Percentiles rank a stretch among this genome's conserved stretches.
These are phyloP conservation scores for Coniosporium tulheliwenetii DNA, from an alignment of 2,329 filamentous ascomycete genomes.

Conservation along the genomic window DNA sequence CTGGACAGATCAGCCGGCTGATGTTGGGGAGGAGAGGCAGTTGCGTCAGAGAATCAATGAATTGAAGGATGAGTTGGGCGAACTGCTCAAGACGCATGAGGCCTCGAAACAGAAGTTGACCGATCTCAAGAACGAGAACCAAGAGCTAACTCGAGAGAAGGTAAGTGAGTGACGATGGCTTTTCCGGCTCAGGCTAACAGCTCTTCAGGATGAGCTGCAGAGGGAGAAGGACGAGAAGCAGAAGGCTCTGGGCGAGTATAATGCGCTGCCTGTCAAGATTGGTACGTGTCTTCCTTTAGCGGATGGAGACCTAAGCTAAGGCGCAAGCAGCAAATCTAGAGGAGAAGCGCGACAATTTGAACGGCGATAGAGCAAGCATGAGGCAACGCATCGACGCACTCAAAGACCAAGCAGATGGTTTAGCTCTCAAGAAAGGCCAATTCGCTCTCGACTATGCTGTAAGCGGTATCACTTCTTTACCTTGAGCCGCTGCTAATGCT, in stretches of 20 bases:
- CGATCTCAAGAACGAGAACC: slow-evolving; percentile 10
- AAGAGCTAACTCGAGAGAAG: slow-evolving; percentile 8
- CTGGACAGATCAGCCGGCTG: slow-evolving; percentile 68
- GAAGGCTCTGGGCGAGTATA: slow-evolving; percentile 46
- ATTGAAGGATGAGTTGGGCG: slow-evolving; percentile 21
- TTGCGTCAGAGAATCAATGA: slow-evolving; percentile 37
- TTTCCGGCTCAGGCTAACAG: slow-evolving; percentile 15
- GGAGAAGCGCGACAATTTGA: not conserved
- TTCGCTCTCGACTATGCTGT: slow-evolving; percentile 39
- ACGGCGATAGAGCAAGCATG: slow-evolving; percentile 10
- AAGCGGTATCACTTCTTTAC: slow-evolving; percentile 13
- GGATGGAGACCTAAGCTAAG: no score
- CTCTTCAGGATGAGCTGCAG: slow-evolving; percentile 29
- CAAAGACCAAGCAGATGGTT: slow-evolving; percentile 19
- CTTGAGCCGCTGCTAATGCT: slow-evolving; percentile 7
- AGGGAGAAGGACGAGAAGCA: slow-evolving; percentile 54
- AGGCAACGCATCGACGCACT: slow-evolving; percentile 31
- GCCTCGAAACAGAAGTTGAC: slow-evolving; percentile 17
- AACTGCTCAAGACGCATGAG: slow-evolving; percentile 24
- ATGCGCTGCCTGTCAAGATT: slow-evolving; percentile 54
- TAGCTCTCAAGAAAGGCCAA: slow-evolving; percentile 16
- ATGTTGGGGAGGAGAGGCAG: slow-evolving; percentile 45
- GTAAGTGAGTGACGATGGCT: not conserved
- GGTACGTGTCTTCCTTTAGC: slow-evolving; percentile 30
- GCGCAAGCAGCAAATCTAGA: no score